These are phyloP conservation scores for Aspergillus wentii DNA, from an alignment of 495 filamentous ascomycete genomes.

Conservation along the genomic window DNA sequence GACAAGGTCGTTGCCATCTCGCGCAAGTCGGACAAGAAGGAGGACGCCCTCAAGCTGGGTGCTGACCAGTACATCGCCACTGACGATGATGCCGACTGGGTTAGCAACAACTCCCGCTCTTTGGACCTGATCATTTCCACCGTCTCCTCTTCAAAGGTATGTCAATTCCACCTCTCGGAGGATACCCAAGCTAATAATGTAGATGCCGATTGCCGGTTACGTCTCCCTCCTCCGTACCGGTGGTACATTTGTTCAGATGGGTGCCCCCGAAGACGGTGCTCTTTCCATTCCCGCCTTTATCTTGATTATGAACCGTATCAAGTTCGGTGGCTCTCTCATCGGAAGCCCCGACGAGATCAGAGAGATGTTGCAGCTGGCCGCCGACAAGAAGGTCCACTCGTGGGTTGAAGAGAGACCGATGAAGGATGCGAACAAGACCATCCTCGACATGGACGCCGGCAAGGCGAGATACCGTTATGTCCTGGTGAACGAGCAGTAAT, in stretches of 20 bases:
- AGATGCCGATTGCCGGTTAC: conserved; percentile 64
- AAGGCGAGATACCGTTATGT: conserved; percentile 68
- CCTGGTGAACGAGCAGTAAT: conserved; percentile 52
- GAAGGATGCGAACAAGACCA: conserved; percentile 61
- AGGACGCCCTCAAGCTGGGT: conserved; percentile 53
- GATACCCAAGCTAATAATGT: conserved; percentile 1
- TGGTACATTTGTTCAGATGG: conserved; percentile 70
- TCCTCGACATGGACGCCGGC: conserved; percentile 58
- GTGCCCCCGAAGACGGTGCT: conserved; percentile 54
- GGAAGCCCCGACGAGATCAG: conserved; percentile 63
- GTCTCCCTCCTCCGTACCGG: conserved; percentile 55
- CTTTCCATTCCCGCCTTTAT: conserved; percentile 51
- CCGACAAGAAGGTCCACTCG: conserved; percentile 58
- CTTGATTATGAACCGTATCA: conserved; percentile 51
- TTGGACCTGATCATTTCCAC: conserved; percentile 74
- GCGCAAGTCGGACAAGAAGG: conserved; percentile 55
- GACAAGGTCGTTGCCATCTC: conserved; percentile 70
- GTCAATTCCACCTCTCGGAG: background rate
- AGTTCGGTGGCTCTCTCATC: conserved; percentile 59
- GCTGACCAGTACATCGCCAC: conserved; percentile 68
- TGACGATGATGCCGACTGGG: conserved; percentile 65
- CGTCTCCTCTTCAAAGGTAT: conserved; percentile 52
- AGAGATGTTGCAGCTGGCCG: conserved; percentile 72
- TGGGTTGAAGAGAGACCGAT: conserved; percentile 62
- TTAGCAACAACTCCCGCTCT: conserved; percentile 46